Conservation (phyloP, 306 rosid genomes). For the Vigna trinervia region DNA sequence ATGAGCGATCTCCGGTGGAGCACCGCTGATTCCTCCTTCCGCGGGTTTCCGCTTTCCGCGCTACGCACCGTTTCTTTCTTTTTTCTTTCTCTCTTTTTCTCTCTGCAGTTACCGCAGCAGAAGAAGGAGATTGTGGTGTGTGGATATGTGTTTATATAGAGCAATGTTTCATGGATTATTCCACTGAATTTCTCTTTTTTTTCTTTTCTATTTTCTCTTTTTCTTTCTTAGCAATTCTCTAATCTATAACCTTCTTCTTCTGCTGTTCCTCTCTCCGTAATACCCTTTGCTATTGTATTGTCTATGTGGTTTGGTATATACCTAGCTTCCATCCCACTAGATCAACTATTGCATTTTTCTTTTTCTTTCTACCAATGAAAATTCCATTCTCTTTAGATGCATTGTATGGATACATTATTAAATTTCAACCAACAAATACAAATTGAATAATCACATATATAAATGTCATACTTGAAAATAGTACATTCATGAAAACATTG, state of each 20-base stretch:
- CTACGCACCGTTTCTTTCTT: conserved; percentile 35
- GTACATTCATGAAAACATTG: neutral
- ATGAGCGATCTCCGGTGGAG: conserved; percentile 42
- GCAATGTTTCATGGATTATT: conserved; percentile 44
- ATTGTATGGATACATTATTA: neutral
- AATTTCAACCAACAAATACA: neutral
- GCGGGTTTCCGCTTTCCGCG: neutral
- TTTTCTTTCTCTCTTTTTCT: neutral
- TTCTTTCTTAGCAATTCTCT: neutral
- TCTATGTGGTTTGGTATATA: conserved; percentile 30
- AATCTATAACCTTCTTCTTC: conserved; percentile 19
- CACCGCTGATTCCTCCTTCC: conserved; percentile 36
- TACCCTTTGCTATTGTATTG: neutral
- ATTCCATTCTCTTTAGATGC: neutral
- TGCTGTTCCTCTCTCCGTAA: conserved; percentile 21
- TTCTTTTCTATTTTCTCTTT: conserved; percentile 9
- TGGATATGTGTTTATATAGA: conserved; percentile 37
- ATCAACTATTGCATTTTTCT: conserved; percentile 5
- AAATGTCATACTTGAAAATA: neutral
- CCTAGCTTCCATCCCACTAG: conserved; percentile 23
- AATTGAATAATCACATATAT: neutral
- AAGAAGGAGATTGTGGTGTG: neutral
- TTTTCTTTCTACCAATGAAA: neutral
- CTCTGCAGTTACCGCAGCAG: conserved; percentile 39
- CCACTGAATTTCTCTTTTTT: conserved; percentile 40